Conservation (phyloP, 106 monocot species). For the Allium fistulosum region DNA sequence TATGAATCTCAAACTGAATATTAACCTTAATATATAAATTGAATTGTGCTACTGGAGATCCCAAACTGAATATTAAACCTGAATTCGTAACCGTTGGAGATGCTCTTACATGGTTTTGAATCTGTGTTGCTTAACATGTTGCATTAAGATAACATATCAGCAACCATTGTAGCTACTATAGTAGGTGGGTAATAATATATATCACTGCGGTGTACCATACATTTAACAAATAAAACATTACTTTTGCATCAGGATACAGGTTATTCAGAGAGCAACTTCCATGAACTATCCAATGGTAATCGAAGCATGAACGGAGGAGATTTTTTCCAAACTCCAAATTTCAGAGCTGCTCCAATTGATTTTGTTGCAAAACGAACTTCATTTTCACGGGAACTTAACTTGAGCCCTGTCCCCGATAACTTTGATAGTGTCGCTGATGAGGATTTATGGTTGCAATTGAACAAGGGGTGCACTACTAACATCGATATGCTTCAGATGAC, state of each 20-base stretch:
- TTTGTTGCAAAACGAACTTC: conserved; percentile 42
- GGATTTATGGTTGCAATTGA: conserved; percentile 54
- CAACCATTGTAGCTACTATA: too few species aligned
- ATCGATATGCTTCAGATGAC: conserved; percentile 60
- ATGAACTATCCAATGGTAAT: conserved; percentile 7
- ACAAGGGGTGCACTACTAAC: conserved; percentile 57
- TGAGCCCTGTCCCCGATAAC: conserved; percentile 56
- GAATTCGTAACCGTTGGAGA: too few species aligned
- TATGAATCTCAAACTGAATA: too few species aligned
- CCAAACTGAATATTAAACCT: too few species aligned
- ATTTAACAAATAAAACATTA: not conserved
- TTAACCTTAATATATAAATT: too few species aligned
- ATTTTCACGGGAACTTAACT: conserved; percentile 28
- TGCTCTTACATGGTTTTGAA: too few species aligned
- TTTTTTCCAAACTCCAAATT: conserved; percentile 42
- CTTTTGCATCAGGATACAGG: conserved; percentile 10
- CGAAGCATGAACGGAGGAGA: conserved; percentile 12
- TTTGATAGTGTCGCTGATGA: conserved; percentile 44
- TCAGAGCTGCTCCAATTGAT: conserved; percentile 20
- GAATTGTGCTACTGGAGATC: too few species aligned
- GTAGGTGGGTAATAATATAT: too few species aligned
- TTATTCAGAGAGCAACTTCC: conserved; percentile 4
- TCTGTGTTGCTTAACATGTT: too few species aligned
- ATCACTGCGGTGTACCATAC: too few species aligned
- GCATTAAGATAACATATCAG: too few species aligned